Percentiles rank a stretch among this genome's conserved stretches.
phyloP scores from a whole-genome alignment of 2,329 filamentous ascomycete genomes.

The Paecilomyces sp. region DNA sequence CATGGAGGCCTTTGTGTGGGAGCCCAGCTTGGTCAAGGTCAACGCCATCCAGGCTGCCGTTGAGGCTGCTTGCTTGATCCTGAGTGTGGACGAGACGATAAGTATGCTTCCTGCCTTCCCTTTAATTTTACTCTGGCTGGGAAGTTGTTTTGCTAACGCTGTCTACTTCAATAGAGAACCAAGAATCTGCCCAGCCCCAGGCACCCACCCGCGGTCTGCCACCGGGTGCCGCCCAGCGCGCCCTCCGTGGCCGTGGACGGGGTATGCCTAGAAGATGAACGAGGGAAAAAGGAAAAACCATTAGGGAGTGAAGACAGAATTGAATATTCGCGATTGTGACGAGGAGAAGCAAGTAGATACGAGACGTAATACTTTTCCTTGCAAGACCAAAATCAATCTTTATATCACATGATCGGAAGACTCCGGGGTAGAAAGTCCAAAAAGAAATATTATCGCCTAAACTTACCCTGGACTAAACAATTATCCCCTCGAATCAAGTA shows the following conservation, averaged over 20 bases:
- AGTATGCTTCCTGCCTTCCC: conserved; percentile 43
- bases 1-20: conserved; percentile 94
- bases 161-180: conserved; percentile 56
- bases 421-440: background rate
- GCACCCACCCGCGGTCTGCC: conserved; percentile 69
- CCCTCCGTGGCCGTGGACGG: conserved; percentile 73
- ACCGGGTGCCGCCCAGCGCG: conserved; percentile 79
- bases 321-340: background rate
- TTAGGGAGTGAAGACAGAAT: background rate
- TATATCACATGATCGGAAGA: background rate
- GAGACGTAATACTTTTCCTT: background rate
- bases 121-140: background rate
- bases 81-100: conserved; percentile 97
- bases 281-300: background rate
- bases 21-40: conserved; percentile 90
- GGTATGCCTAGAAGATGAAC: conserved; percentile 78
- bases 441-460: too few species aligned
- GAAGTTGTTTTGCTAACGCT: background rate
- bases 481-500: too few species aligned
- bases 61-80: conserved; percentile 89
- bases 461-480: too few species aligned
- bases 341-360: background rate
- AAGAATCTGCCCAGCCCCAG: conserved; percentile 81
- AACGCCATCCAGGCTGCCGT: conserved; percentile 95
- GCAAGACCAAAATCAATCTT: background rate